Percentiles rank a stretch among this genome's conserved stretches.
Evolutionary conservation across 345 rosid genomes (phyloP).

Genomic region (Isatis tinctoria): DNA sequence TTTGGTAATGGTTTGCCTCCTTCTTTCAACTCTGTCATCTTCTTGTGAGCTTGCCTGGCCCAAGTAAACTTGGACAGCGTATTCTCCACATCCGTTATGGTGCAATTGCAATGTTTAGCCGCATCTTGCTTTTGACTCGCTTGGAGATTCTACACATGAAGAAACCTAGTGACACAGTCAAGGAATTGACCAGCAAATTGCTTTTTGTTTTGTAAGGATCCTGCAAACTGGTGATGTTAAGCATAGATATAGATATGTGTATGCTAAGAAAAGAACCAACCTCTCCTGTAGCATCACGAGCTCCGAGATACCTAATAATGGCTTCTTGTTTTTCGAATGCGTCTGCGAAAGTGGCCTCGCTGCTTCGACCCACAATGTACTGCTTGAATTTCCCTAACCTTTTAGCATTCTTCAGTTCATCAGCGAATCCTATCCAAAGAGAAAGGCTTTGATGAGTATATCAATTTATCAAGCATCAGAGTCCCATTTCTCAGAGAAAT

Average conservation of each 20-base stretch:
- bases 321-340: slow-evolving; percentile 86
- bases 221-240: background rate
- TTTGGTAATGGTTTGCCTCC: slow-evolving; percentile 89
- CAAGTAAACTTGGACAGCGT: slow-evolving; percentile 76
- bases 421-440: slow-evolving; percentile 57
- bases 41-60: slow-evolving; percentile 81
- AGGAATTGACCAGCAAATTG: background rate
- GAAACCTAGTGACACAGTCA: slow-evolving; percentile 47
- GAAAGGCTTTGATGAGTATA: background rate
- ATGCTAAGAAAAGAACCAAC: slow-evolving; percentile 39
- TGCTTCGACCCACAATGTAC: slow-evolving; percentile 77
- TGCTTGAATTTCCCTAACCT: slow-evolving; percentile 69
- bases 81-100: slow-evolving; percentile 76
- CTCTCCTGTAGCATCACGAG: slow-evolving; percentile 75
- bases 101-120: slow-evolving; percentile 73
- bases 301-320: slow-evolving; percentile 65
- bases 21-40: slow-evolving; percentile 57
- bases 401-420: slow-evolving; percentile 68
- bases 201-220: background rate
- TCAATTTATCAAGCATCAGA: background rate
- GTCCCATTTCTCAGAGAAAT: background rate
- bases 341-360: slow-evolving; percentile 74
- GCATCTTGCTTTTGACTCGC: slow-evolving; percentile 76
- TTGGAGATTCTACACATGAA: slow-evolving; percentile 76
- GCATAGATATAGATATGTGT: too few relatives aligned